Percentiles rank a stretch among this genome's conserved stretches.
Conservation (phyloP, 2,329 filamentous ascomycete species). For the Monosporascus sp. region DNA sequence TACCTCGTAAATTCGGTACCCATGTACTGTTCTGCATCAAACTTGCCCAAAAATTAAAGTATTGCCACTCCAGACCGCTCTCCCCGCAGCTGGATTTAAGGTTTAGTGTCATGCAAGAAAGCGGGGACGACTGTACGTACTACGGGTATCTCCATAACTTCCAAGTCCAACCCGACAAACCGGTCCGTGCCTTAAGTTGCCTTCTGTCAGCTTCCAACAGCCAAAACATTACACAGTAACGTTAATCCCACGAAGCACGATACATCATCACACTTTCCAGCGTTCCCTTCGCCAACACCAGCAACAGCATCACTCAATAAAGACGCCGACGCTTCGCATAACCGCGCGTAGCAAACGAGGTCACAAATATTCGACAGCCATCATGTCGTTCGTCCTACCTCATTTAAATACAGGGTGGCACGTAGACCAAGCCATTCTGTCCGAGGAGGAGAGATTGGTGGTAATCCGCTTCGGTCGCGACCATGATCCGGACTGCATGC, state of each 20-base stretch:
- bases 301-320: no score
- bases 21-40: no score
- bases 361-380: no score
- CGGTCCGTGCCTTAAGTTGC: neutral
- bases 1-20: no score
- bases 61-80: constrained; percentile 30
- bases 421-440: constrained; percentile 90
- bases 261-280: no score
- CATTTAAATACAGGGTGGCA: constrained; percentile 94
- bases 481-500: constrained; percentile 69
- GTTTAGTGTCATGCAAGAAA: neutral
- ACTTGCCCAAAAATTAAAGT: constrained; percentile 26
- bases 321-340: no score
- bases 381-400: constrained; percentile 74
- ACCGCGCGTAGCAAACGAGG: no score
- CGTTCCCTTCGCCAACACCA: no score
- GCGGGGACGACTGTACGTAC: no score
- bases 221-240: no score
- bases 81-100: constrained; percentile 12
- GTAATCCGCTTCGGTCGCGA: constrained; percentile 92
- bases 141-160: no score
- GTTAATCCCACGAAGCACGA: no score
- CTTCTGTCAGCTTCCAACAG: neutral
- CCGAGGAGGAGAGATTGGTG: constrained; percentile 85
- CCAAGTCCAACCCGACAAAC: neutral